Conservation (phyloP, 345 rosid genomes). For the Boechera retrofracta region DNA sequence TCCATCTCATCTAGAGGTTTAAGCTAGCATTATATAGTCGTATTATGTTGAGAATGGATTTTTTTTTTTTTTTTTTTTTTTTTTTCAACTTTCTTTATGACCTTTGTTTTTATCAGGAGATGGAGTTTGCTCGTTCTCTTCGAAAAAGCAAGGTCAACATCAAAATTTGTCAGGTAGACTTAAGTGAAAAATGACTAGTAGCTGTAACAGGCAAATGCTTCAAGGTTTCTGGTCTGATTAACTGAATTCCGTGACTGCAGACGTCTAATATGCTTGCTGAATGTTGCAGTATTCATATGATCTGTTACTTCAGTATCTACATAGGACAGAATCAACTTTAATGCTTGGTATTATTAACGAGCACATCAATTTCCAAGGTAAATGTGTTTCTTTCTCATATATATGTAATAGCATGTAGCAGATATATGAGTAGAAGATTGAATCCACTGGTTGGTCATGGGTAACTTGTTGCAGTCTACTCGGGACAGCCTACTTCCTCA, state of each 20-base stretch:
- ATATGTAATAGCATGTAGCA: not conserved
- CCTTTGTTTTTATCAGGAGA: constrained; percentile 61
- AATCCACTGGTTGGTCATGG: constrained; percentile 26
- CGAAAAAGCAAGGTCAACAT: constrained; percentile 87
- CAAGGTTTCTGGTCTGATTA: constrained; percentile 32
- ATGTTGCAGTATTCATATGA: constrained; percentile 86
- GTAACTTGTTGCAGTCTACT: constrained; percentile 66
- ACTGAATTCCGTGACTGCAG: constrained; percentile 18
- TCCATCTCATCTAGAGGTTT: constrained; percentile 94
- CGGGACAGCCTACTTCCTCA: constrained; percentile 82
- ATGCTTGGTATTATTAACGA: constrained; percentile 92
- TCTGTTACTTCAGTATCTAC: constrained; percentile 89
- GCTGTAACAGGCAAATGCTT: constrained; percentile 10
- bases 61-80: not conserved
- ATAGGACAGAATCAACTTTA: constrained; percentile 71
- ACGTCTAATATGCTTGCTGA: constrained; percentile 33
- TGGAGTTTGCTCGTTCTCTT: constrained; percentile 93
- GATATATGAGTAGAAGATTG: constrained; percentile 5
- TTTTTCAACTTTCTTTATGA: constrained; percentile 8
- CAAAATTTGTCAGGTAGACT: constrained; percentile 84
- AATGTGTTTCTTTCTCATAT: constrained; percentile 27
- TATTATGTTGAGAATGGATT: not conserved
- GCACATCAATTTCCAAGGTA: constrained; percentile 91
- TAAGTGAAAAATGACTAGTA: constrained; percentile 1
- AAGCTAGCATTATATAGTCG: constrained; percentile 3